Evolutionary conservation across 73 alveolate genomes (phyloP).

Genomic region (Blepharisma japonicum): DNA sequence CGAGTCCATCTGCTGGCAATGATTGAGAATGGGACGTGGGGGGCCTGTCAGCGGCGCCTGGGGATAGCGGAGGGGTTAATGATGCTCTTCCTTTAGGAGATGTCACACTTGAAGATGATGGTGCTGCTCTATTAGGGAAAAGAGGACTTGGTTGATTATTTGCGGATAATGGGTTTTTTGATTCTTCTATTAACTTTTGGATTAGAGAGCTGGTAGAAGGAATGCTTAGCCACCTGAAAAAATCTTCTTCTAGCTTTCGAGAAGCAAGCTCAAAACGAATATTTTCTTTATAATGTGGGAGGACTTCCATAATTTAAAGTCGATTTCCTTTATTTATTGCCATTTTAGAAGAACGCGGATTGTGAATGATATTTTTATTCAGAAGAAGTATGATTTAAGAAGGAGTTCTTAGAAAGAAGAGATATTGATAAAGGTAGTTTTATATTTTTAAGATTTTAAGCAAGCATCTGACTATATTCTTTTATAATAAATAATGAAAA

Average conservation of each 20-base stretch:
- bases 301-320: not conserved
- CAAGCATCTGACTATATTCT: too few relatives aligned
- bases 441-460: too few relatives aligned
- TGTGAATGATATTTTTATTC: too few relatives aligned
- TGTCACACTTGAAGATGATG: not conserved
- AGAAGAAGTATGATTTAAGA: too few relatives aligned
- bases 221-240: constrained; percentile 54
- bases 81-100: not conserved
- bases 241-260: constrained; percentile 49
- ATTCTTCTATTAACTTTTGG: constrained; percentile 41
- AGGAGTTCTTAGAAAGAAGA: too few relatives aligned
- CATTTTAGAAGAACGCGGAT: too few relatives aligned
- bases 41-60: constrained; percentile 29
- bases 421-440: too few relatives aligned
- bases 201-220: constrained; percentile 34
- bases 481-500: too few relatives aligned
- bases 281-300: constrained; percentile 33
- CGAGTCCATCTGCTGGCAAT: constrained; percentile 1
- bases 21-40: constrained; percentile 16
- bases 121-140: not conserved
- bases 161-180: constrained; percentile 34
- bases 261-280: constrained; percentile 61
- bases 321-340: not conserved
- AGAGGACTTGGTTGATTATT: not conserved
- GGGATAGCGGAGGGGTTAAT: constrained; percentile 36